A percentile compares a stretch with the other conserved stretches of the same genome.
phyloP scores from a whole-genome alignment of 2,329 filamentous ascomycete genomes.

The Dactylella cylindrospora region DNA sequence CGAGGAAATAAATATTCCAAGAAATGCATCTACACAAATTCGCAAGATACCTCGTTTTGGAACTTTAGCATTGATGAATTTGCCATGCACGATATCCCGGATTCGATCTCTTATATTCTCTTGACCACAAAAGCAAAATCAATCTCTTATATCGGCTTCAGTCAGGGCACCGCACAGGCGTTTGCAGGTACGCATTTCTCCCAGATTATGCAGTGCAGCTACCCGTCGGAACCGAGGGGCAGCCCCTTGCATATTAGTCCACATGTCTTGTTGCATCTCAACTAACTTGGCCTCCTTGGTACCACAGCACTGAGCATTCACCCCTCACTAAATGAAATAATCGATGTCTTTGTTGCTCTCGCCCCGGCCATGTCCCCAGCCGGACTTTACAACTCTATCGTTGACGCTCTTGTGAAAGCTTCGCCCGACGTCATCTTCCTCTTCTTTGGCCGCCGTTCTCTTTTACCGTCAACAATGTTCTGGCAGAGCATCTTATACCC shows the following conservation, averaged over 20 bases:
- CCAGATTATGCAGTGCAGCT: background rate
- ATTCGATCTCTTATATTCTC: conserved; percentile 89
- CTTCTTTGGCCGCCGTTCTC: conserved; percentile 85
- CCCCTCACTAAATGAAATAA: conserved; percentile 83
- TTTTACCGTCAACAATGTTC: conserved; percentile 90
- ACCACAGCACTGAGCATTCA: conserved; percentile 75
- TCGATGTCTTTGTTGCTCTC: conserved; percentile 93
- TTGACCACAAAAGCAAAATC: conserved; percentile 78
- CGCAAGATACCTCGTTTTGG: conserved; percentile 80
- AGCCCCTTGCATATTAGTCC: too few relatives aligned
- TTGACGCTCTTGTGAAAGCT: conserved; percentile 89
- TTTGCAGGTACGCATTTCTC: conserved; percentile 63
- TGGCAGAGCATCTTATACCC: conserved; percentile 93
- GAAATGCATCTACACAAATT: conserved; percentile 76
- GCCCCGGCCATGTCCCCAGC: conserved; percentile 96
- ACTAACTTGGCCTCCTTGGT: background rate
- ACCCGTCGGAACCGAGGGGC: background rate
- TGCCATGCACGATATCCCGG: conserved; percentile 93
- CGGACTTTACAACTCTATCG: conserved; percentile 82
- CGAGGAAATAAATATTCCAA: conserved; percentile 99
- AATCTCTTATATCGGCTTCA: conserved; percentile 94
- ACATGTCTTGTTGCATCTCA: too few relatives aligned
- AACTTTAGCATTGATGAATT: conserved; percentile 99
- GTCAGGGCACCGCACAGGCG: conserved; percentile 92
- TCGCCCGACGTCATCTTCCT: conserved; percentile 91